Conservation (phyloP, 2,329 filamentous ascomycete genomes). For the Mycosphaerelloides madeirae region DNA sequence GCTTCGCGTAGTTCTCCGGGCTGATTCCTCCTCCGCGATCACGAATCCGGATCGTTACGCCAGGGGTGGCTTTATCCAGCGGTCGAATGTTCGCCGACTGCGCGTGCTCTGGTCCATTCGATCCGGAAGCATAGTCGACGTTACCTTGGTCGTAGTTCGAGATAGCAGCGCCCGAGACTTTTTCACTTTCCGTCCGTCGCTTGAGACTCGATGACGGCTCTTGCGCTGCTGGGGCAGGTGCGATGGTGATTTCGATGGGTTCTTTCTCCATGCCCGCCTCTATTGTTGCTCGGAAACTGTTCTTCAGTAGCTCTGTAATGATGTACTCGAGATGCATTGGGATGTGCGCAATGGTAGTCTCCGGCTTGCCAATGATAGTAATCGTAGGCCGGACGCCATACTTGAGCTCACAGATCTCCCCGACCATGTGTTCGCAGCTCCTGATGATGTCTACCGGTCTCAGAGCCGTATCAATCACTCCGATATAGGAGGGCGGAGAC, state of each 20-base stretch:
- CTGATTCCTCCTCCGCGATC: slow-evolving; percentile 93
- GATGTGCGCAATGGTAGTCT: slow-evolving; percentile 87
- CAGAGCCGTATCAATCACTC: slow-evolving; percentile 88
- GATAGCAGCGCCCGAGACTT: slow-evolving; percentile 22
- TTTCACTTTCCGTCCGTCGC: slow-evolving; percentile 11
- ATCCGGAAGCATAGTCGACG: slow-evolving; percentile 31
- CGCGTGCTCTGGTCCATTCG: slow-evolving; percentile 19
- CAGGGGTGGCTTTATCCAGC: slow-evolving; percentile 56
- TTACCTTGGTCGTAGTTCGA: slow-evolving; percentile 35
- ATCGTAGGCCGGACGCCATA: slow-evolving; percentile 83
- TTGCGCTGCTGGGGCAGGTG: slow-evolving; percentile 54
- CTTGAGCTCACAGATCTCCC: slow-evolving; percentile 92
- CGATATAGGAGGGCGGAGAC: slow-evolving; percentile 63
- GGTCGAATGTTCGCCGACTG: slow-evolving; percentile 39
- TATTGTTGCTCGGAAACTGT: slow-evolving; percentile 88
- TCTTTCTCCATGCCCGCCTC: slow-evolving; percentile 75
- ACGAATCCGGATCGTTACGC: slow-evolving; percentile 90
- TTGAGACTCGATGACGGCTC: slow-evolving; percentile 28
- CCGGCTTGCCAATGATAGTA: slow-evolving; percentile 76
- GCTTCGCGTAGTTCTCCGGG: slow-evolving; percentile 74
- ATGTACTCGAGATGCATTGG: slow-evolving; percentile 98
- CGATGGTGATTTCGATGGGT: slow-evolving; percentile 88
- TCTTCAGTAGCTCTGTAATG: slow-evolving; percentile 92
- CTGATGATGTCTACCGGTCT: slow-evolving; percentile 77
- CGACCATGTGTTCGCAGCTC: slow-evolving; percentile 82